Base-by-base conservation (phyloP, 495 filamentous ascomycete genomes). In the Hypoxylon trugodes region DNA sequence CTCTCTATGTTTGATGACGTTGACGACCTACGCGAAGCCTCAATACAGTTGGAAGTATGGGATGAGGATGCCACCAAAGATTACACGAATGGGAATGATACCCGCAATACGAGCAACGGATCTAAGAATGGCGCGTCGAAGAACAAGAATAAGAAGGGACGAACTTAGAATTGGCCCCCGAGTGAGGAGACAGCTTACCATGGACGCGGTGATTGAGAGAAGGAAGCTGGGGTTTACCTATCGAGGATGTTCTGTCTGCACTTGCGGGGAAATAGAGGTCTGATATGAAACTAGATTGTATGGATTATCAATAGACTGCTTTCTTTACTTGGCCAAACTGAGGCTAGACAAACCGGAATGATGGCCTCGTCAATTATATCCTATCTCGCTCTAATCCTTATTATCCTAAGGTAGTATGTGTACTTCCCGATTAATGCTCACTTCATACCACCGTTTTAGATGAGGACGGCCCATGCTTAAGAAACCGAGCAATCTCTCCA, bases 31-130 rank as follows among this genome's bases (percentile, higher is more conserved):
- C 32, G 54, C 24, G 38, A 37, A 24, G 45, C 26, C 16, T 52
- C 64, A 6, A 43, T 70, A 1, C 70, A 73, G 46, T 43, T 73
- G 1, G 70, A 73, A 19, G 13, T 73, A 10, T 64, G 68, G 61
- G 70, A 64, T 13, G 37, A 50, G 18, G 13, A 46, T 9, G 35
- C 30, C 3, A 6, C 36, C 1, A 32, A 15, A 9, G 25, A 9
- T 1, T 18, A 15, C 10, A 8, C 46, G 13, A 9, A 22, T 40
- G 49, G 8, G 13, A 18, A 8, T 26, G 37, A 15, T 1, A 13
- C 10, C 10, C 5, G 28, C 4, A 30, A 10, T 10, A 30, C 5
- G 4, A 5, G 5, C 10, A 30, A 30, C 28, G 28, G 28, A 30
- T 4, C 28, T 30, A 10, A 30, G 10, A 30, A 5, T 30, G 28